A percentile compares a stretch with the other conserved stretches of the same genome.
phyloP scores from a whole-genome alignment of 768 basidiomycete genomes.

The Pleurotus giganteus region DNA sequence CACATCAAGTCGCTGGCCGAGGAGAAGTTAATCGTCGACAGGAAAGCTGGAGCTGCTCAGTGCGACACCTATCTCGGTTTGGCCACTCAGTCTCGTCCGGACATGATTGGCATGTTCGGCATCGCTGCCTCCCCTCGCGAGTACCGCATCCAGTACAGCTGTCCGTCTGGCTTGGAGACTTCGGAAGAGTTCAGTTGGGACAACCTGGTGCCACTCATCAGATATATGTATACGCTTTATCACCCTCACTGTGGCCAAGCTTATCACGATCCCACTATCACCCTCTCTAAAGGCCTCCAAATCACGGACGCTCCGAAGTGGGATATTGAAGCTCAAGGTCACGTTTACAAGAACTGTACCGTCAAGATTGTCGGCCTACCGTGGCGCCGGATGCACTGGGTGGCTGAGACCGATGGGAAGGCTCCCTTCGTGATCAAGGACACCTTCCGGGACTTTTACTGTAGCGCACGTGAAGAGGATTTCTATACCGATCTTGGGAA shows the following conservation, averaged over 20 bases:
- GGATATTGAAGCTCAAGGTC: not conserved
- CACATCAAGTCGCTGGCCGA: slow-evolving; percentile 8
- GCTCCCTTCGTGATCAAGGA: slow-evolving; percentile 2
- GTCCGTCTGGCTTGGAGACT: slow-evolving; percentile 21
- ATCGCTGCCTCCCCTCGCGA: slow-evolving; percentile 1
- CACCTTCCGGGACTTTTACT: not conserved
- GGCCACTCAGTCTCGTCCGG: slow-evolving; percentile 12
- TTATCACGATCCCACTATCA: not conserved
- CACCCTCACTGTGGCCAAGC: not conserved
- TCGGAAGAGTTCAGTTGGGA: not conserved
- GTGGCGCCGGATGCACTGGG: not conserved
- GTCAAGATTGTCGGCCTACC: not conserved
- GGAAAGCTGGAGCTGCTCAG: slow-evolving; percentile 7
- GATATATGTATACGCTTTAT: slow-evolving; percentile 6
- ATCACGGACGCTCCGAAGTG: not conserved
- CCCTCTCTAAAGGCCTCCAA: not conserved
- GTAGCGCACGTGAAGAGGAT: not conserved
- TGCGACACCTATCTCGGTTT: slow-evolving; percentile 7
- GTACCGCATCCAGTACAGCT: slow-evolving; percentile 8
- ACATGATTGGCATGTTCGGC: slow-evolving; percentile 9
- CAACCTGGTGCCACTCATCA: not conserved
- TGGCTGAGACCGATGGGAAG: not conserved
- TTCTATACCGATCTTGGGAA: not conserved
- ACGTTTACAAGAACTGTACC: not conserved
- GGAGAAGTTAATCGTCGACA: not conserved